These are phyloP conservation scores for Mollisia scopiformis DNA, from an alignment of 2,329 filamentous ascomycete species.

Conservation along the genomic window DNA sequence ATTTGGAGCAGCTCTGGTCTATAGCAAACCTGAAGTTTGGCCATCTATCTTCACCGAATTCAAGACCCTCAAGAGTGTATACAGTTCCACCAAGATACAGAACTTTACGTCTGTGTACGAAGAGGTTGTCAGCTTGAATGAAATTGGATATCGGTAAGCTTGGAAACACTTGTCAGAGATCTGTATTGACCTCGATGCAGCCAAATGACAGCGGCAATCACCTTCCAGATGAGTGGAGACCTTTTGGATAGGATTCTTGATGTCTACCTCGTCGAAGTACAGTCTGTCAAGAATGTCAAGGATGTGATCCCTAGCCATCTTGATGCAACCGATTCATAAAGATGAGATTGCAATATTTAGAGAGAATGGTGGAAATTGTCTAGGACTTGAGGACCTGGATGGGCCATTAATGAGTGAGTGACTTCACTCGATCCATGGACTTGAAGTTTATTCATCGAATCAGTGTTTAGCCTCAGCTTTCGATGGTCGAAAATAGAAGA, in stretches of 20 bases:
- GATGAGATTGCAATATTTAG: conserved; percentile 4
- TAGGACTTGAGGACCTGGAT: conserved; percentile 6
- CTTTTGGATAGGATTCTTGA: conserved; percentile 6
- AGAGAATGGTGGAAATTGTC: conserved; percentile 9
- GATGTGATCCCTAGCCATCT: background rate
- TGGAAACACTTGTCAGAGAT: background rate
- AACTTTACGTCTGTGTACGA: conserved; percentile 3
- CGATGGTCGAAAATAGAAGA: conserved; percentile 3
- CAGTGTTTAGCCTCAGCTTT: conserved; percentile 8
- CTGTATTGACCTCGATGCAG: background rate
- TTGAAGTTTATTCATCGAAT: background rate
- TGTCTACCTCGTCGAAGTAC: conserved; percentile 2
- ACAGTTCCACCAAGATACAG: background rate
- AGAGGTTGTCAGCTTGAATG: conserved; percentile 2
- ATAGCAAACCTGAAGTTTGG: background rate
- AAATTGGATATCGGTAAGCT: conserved; percentile 1
- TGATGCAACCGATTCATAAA: conserved; percentile 1
- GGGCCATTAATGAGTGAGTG: conserved; percentile 5
- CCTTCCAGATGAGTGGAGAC: background rate
- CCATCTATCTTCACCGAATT: background rate
- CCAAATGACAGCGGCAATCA: background rate
- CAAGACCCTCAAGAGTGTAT: background rate
- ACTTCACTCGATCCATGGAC: background rate
- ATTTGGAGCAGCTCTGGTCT: background rate
- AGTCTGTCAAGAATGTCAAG: background rate